phyloP scores from a whole-genome alignment of 169 alveolate genomes.

The Plasmodium inui region DNA sequence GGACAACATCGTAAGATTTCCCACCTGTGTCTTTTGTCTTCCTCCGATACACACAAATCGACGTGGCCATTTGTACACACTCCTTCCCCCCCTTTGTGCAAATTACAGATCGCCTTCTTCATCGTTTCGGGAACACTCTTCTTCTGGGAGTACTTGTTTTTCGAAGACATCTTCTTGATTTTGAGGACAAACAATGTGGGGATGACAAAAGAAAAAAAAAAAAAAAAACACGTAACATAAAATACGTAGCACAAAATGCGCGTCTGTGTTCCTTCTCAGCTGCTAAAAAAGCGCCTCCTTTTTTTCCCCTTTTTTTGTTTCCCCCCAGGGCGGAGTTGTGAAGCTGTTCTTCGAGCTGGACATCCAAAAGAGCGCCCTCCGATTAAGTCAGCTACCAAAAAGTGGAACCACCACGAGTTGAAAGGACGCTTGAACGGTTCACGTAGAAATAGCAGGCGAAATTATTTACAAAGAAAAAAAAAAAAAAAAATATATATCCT shows the following conservation, averaged over 20 bases:
- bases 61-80: not conserved
- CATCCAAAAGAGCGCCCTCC: constrained; percentile 5
- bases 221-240: not conserved
- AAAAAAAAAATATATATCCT: not conserved
- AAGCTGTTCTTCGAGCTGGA: constrained; percentile 36
- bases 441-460: not conserved
- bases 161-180: constrained; percentile 54
- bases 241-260: not conserved
- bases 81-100: not conserved
- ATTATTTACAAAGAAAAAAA: not conserved
- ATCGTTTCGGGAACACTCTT: constrained; percentile 13
- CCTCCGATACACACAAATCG: not conserved
- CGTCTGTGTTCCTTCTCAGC: not conserved
- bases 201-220: not conserved
- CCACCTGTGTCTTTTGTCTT: not conserved
- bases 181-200: constrained; percentile 37
- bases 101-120: constrained; percentile 39
- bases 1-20: not conserved
- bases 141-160: constrained; percentile 32
- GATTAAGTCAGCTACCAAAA: constrained; percentile 26
- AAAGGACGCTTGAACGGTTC: not conserved
- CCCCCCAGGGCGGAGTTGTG: constrained; percentile 2
- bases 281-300: not conserved
- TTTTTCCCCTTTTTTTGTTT: not conserved
- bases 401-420: not conserved